Percentiles rank a stretch among this genome's conserved stretches.
phyloP scores from a whole-genome alignment of 192 early-diverging fungal genomes.

The Entomortierella beljakovae region DNA sequence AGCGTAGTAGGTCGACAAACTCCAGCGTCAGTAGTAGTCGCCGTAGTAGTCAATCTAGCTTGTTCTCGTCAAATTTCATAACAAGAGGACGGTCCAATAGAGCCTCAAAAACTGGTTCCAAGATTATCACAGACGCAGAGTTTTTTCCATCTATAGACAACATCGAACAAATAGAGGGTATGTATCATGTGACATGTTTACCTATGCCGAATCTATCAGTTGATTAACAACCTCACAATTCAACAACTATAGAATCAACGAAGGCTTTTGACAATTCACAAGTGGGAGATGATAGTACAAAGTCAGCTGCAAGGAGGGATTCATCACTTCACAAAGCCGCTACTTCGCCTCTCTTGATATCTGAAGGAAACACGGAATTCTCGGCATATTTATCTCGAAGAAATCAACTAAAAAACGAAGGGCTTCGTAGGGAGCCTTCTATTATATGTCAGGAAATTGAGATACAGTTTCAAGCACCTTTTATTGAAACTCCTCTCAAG shows the following conservation, averaged over 20 bases:
- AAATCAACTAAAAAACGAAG: slow-evolving; percentile 36
- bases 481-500: background rate
- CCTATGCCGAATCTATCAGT: background rate
- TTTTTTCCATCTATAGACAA: background rate
- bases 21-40: slow-evolving; percentile 47
- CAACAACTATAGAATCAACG: slow-evolving; percentile 13
- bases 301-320: background rate
- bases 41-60: slow-evolving; percentile 26
- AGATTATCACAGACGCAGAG: slow-evolving; percentile 10
- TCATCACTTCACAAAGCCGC: slow-evolving; percentile 27
- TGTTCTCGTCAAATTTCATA: slow-evolving; percentile 21
- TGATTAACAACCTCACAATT: background rate
- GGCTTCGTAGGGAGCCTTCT: slow-evolving; percentile 33
- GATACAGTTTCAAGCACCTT: slow-evolving; percentile 36
- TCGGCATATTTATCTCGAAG: slow-evolving; percentile 12
- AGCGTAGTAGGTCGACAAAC: slow-evolving; percentile 38
- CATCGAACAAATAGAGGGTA: background rate
- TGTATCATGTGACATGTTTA: background rate
- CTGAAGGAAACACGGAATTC: slow-evolving; percentile 10
- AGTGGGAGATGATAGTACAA: slow-evolving; percentile 1
- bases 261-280: slow-evolving; percentile 12
- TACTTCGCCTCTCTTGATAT: slow-evolving; percentile 19
- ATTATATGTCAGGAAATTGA: slow-evolving; percentile 43
- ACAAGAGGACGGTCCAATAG: slow-evolving; percentile 31
- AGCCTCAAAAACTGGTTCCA: slow-evolving; percentile 27